Conservation (phyloP, 352 stramenopile species). For the Phytophthora citrophthora region DNA sequence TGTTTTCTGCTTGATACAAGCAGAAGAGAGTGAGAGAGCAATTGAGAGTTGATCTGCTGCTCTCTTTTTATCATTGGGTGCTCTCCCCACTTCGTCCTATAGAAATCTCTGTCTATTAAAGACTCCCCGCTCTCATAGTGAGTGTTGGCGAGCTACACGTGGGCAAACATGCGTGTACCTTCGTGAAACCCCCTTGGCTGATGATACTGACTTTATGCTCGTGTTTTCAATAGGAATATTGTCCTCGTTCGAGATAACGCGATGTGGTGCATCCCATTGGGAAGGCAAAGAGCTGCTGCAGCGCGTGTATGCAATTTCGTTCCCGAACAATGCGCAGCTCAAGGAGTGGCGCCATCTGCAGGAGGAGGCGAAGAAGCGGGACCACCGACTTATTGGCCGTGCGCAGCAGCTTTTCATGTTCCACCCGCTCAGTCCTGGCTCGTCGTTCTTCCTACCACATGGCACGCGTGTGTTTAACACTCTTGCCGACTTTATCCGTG, state of each 20-base stretch:
- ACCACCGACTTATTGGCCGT: constrained; percentile 95
- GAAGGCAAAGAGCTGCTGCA: constrained; percentile 92
- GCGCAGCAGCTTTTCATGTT: constrained; percentile 98
- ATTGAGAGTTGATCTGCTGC: constrained; percentile 28
- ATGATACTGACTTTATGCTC: constrained; percentile 1
- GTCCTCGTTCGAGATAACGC: constrained; percentile 96
- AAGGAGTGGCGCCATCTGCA: constrained; percentile 90
- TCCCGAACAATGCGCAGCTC: constrained; percentile 89
- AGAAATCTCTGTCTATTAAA: constrained; percentile 58
- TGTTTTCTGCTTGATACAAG: constrained; percentile 60
- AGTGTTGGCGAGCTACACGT: constrained; percentile 84
- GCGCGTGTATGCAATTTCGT: constrained; percentile 97
- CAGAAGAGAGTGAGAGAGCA: constrained; percentile 92
- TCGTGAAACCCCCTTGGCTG: neutral
- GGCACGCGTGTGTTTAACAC: constrained; percentile 98
- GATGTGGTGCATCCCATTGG: constrained; percentile 95
- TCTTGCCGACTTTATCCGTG: constrained; percentile 87
- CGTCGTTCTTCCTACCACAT: constrained; percentile 98
- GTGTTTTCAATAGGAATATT: constrained; percentile 55
- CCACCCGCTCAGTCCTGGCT: constrained; percentile 95
- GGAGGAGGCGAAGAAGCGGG: constrained; percentile 96
- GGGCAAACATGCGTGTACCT: constrained; percentile 54
- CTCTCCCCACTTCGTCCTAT: constrained; percentile 50
- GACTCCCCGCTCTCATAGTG: constrained; percentile 80
- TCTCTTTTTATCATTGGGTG: constrained; percentile 16